Base-by-base conservation (phyloP, 148 eudicot species). In the Diospyros lotus region DNA sequence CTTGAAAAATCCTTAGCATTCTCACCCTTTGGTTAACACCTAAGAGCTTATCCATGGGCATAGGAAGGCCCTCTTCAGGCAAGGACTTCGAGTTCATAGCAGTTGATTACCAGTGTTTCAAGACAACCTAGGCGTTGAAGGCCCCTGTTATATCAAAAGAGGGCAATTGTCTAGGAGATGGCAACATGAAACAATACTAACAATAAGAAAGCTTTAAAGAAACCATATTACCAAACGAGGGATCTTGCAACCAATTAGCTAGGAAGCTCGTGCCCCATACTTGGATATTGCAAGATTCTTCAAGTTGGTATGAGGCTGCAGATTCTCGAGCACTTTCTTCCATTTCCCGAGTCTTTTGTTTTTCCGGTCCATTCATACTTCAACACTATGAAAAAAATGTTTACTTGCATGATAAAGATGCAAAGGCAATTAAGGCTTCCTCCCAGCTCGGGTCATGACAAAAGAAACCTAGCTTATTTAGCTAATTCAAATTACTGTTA, bases 181-280 rank as follows among this genome's bases (percentile, higher is more conserved):
- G 78, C 71, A 79, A 52, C 1, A 3, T 1, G 4, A 17, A 52
- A 50, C 77, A 79, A 58, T 18, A 1, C 8, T 39, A 0, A 28
- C 64, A 41, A 0, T 42, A 0, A 1, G 14, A 0, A 10, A 79
- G 70, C 0, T 8, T 2, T 45, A 79, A 58, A 44, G 15, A 0
- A 65, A 12, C 78, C 17, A 79, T 43, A 1, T 54, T 28, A 11
- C 0, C 1, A 42, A 60, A 79, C 2, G 51, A 10, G 17, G 9
- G 15, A 68, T 69, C 43, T 13, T 65, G 78, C 6, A 74, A 40
- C 82, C 82, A 79, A 3, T 6, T 2, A n/a, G n/a, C n/a, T n/a
- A 5, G 72, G 58, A 68, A 68, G 74, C 3, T 63, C 0, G 14
- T 6, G 11, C 75, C 14, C 39, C 58, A 56, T 62, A 74, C 7